Percentiles rank a stretch among this genome's conserved stretches.
These are phyloP conservation scores for Chlorella sorokiniana DNA, from an alignment of 139 green algal species.

Conservation along the genomic window DNA sequence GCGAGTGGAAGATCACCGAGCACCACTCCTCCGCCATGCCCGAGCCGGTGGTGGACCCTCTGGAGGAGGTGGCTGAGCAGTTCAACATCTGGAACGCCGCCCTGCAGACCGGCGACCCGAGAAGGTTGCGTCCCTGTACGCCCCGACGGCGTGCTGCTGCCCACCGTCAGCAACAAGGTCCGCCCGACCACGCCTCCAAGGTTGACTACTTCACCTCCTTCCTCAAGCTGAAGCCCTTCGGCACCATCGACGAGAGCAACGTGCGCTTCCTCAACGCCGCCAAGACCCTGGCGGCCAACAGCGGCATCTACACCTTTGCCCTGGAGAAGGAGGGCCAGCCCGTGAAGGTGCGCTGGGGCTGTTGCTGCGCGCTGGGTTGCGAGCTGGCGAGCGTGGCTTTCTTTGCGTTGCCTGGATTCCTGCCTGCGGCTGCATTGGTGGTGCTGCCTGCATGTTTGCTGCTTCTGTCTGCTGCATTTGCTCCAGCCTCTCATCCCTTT, in stretches of 20 bases:
- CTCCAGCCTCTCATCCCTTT: background rate
- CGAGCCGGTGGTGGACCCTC: background rate
- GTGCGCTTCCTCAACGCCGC: background rate
- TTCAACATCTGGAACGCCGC: background rate
- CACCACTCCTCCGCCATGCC: constrained; percentile 5
- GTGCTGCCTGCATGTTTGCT: background rate
- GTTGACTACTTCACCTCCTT: constrained; percentile 9
- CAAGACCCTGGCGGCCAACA: background rate
- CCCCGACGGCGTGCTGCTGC: background rate
- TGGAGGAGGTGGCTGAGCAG: background rate
- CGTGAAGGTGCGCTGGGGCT: background rate
- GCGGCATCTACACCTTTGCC: constrained; percentile 1
- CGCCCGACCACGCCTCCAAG: background rate
- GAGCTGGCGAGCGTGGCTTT: background rate
- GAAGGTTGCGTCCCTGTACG: background rate
- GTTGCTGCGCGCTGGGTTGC: background rate
- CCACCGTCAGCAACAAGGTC: background rate
- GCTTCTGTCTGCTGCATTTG: background rate
- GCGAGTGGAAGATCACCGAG: constrained; percentile 1
- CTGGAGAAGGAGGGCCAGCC: background rate
- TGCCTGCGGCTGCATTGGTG: background rate
- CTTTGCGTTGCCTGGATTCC: background rate
- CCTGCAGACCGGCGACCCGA: constrained; percentile 1
- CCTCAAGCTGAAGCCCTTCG: background rate
- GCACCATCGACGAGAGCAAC: background rate